phyloP scores from a whole-genome alignment of 768 basidiomycete species.

The Panaeolus papilionaceus region DNA sequence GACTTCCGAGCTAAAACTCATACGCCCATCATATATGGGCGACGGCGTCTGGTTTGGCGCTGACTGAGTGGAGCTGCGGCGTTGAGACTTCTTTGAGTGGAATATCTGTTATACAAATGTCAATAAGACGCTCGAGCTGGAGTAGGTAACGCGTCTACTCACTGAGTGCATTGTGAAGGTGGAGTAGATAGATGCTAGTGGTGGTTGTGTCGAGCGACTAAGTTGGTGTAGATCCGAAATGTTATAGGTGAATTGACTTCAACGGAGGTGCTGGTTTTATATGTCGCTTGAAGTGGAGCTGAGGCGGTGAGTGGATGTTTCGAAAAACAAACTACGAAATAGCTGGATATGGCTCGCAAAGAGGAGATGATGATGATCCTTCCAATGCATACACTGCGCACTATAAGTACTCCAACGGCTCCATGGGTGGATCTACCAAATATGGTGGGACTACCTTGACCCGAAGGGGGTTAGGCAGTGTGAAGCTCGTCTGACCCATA shows the following conservation, averaged over 20 bases:
- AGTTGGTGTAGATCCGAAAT: neutral
- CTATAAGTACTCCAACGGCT: slow-evolving; percentile 11
- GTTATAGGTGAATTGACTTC: neutral
- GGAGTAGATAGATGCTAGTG: neutral
- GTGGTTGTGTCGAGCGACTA: neutral
- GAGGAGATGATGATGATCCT: slow-evolving; percentile 6
- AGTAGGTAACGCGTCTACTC: neutral
- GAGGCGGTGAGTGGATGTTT: neutral
- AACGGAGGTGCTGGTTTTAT: neutral
- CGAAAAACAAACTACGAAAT: slow-evolving; percentile 9
- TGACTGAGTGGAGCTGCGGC: neutral
- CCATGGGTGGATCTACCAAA: slow-evolving; percentile 14
- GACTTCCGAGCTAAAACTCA: slow-evolving; percentile 32
- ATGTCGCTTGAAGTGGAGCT: slow-evolving; percentile 8
- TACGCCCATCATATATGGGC: slow-evolving; percentile 33
- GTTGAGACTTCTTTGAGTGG: slow-evolving; percentile 4
- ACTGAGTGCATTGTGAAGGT: slow-evolving; percentile 11
- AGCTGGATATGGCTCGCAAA: neutral
- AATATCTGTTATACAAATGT: neutral
- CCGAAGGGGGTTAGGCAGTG: slow-evolving; percentile 10
- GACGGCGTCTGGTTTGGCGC: slow-evolving; percentile 25
- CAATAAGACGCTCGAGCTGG: neutral
- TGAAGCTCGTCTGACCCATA: neutral
- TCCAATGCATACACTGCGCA: neutral
- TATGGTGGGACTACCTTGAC: neutral